These are phyloP conservation scores for Cornus florida DNA, from an alignment of 148 eudicot genomes.

Conservation along the genomic window DNA sequence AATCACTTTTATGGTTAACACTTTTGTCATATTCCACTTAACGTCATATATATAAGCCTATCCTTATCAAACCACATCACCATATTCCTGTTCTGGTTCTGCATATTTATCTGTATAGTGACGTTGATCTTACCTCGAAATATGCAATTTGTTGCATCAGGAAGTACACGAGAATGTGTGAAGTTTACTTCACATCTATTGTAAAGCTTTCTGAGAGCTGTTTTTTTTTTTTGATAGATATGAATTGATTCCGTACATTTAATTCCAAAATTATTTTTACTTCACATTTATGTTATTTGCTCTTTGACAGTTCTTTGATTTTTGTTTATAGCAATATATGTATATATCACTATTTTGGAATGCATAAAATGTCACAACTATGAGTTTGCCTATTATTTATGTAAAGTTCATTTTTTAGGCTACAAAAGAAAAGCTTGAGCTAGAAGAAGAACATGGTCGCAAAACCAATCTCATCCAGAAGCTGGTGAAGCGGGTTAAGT, in stretches of 20 bases:
- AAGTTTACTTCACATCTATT: background rate
- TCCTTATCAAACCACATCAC: too few relatives aligned
- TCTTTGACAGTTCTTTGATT: background rate
- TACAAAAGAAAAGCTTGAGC: slow-evolving; percentile 51
- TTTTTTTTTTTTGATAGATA: too few relatives aligned
- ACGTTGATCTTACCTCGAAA: background rate
- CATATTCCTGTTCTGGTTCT: too few relatives aligned
- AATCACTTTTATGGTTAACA: too few relatives aligned
- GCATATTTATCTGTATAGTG: too few relatives aligned
- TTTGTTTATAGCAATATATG: too few relatives aligned
- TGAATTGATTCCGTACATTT: background rate
- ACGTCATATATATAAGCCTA: too few relatives aligned
- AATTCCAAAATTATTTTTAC: background rate
- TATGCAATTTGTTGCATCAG: background rate
- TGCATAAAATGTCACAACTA: slow-evolving; percentile 3
- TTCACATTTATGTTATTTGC: background rate
- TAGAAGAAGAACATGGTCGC: slow-evolving; percentile 55
- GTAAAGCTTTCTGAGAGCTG: too few relatives aligned
- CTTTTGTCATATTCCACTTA: too few relatives aligned
- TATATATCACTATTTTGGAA: background rate
- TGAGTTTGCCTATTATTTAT: background rate
- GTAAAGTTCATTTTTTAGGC: slow-evolving; percentile 48
- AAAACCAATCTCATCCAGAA: slow-evolving; percentile 38
- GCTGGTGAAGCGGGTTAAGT: slow-evolving; percentile 40
- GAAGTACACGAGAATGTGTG: background rate